Evolutionary conservation across 2,329 filamentous ascomycete species (phyloP), one percentile per base, ranked within the genome.

Genomic region (Ceratocystis variospora): DNA sequence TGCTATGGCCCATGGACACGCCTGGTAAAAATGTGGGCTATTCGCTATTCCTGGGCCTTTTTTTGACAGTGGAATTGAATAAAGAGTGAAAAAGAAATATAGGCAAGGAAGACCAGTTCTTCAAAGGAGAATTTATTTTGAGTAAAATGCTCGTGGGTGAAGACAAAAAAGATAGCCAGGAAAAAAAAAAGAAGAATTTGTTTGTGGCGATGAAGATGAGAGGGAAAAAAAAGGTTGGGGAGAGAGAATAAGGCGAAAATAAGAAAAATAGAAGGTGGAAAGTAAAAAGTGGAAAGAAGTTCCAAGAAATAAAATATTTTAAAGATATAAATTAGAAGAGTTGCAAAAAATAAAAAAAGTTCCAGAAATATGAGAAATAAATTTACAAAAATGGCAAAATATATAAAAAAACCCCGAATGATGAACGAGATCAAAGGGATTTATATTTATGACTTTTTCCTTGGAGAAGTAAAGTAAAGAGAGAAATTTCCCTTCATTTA

Each of bases 201-300:
- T 41, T 12, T 15, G 37, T 15, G 48, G 48, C 48, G 48, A 53
- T 53, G 48, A 53, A 28, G 22, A 53, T 3, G 37, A n/a, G 22
- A 28, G 8, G 22, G 46, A 8, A 53, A 53, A 28, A 25, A 5
- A 5, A 2, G 17, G 17, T 48, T 15, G 22, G 8, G 22, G 5
- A 53, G 8, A 15, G 25, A 28, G 25, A 53, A 66, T n/a, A 57
- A 41, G 37, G 33, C 37, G n/a, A 62, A 57, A 44, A 17, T 8
- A 48, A 31, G 59, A 50, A 50, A 61, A 59, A 63, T 3, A 10
- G n/a, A 66, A 45, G n/a, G 7, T 12, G 50, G 48, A 62, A 55
- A 55, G 25, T 37, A 8, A 22, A 37, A 62, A 55, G 12, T 44
- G 46, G 25, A 53, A 53, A 50, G 6, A 53, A 10, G 22, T 53